These are phyloP conservation scores for Xylaria sp. DNA, from an alignment of 2,329 filamentous ascomycete genomes.

Conservation along the genomic window DNA sequence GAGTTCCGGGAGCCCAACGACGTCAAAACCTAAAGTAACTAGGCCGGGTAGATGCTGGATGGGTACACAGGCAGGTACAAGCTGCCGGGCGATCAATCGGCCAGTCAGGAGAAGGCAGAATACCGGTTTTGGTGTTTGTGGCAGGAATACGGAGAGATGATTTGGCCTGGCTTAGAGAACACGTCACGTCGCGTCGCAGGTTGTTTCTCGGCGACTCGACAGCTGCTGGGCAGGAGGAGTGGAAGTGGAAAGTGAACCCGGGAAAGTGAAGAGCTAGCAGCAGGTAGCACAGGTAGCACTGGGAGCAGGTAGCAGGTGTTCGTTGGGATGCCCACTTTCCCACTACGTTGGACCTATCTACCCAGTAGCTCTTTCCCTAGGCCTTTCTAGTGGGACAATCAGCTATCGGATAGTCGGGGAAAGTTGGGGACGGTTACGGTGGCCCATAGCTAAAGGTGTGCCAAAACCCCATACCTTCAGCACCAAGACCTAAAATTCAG, in stretches of 20 bases:
- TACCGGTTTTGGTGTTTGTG: constrained; percentile 10
- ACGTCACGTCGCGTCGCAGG: constrained; percentile 32
- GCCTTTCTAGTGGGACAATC: neutral
- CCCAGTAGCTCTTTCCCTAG: neutral
- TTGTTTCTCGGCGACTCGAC: neutral
- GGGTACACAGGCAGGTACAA: constrained; percentile 14
- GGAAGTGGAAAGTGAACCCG: constrained; percentile 2
- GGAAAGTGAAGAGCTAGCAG: neutral
- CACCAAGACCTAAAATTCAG: too few relatives aligned
- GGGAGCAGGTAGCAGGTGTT: neutral
- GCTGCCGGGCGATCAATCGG: constrained; percentile 7
- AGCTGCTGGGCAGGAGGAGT: neutral
- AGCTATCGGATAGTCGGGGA: constrained; percentile 21
- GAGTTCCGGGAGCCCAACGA: constrained; percentile 15
- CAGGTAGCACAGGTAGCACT: too few relatives aligned
- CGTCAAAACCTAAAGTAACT: constrained; percentile 1
- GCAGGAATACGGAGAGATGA: constrained; percentile 19
- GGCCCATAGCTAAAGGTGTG: too few relatives aligned
- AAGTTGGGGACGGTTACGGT: constrained; percentile 28
- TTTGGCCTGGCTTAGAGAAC: constrained; percentile 12
- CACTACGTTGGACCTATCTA: constrained; percentile 2
- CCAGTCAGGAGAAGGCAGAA: constrained; percentile 16
- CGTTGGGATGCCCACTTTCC: neutral
- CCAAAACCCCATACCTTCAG: too few relatives aligned
- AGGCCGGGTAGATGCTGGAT: neutral